These are phyloP conservation scores for Yamadazyma dushanensis DNA, from an alignment of 1,139 yeast genomes.

Conservation along the genomic window DNA sequence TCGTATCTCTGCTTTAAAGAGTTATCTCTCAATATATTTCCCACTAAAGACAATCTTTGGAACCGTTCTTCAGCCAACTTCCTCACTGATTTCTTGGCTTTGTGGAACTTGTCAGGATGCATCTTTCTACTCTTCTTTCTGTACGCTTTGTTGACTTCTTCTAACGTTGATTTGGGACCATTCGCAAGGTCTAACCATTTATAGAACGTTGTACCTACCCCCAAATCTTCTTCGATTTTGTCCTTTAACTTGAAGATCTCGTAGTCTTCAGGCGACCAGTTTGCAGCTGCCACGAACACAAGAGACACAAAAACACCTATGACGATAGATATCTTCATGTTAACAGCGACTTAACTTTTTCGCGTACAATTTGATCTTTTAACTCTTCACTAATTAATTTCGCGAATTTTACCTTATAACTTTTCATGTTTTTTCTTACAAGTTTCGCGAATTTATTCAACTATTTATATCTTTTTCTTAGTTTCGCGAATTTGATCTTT, in stretches of 20 bases:
- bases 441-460: too few species aligned
- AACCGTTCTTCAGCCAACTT: slow-evolving; percentile 57
- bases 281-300: slow-evolving; percentile 23
- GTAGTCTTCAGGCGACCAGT: slow-evolving; percentile 60
- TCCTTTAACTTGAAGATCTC: slow-evolving; percentile 80
- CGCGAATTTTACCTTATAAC: too few species aligned
- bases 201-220: slow-evolving; percentile 66
- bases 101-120: slow-evolving; percentile 79
- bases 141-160: slow-evolving; percentile 74
- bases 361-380: neutral
- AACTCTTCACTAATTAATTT: too few species aligned
- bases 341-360: neutral
- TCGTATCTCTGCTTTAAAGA: slow-evolving; percentile 76
- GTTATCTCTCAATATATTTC: slow-evolving; percentile 66
- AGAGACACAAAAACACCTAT: slow-evolving; percentile 15
- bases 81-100: slow-evolving; percentile 41
- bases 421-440: too few species aligned
- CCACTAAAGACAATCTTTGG: slow-evolving; percentile 72
- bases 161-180: slow-evolving; percentile 55
- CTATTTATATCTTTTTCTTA: neutral
- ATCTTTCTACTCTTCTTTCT: slow-evolving; percentile 66
- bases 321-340: slow-evolving; percentile 9
- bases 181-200: slow-evolving; percentile 55
- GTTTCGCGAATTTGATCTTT: slow-evolving; percentile 4
- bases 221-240: slow-evolving; percentile 63